Evolutionary conservation across 345 rosid species (phyloP).

Genomic region (Moringa oleifera): DNA sequence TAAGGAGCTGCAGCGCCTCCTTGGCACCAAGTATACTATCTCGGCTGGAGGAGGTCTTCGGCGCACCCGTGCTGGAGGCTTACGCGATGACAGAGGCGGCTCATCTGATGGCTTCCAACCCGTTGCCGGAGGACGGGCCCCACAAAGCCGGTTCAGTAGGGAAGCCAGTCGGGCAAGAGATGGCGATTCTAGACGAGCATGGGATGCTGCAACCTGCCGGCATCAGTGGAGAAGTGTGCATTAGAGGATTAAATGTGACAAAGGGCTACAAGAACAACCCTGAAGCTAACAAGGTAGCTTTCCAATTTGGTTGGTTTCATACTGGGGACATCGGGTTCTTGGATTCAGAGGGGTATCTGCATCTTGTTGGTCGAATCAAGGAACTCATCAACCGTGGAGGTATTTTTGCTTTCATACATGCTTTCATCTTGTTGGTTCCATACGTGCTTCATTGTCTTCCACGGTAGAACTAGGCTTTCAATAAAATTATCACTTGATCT

Average conservation of each 20-base stretch:
- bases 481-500: no score
- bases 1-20: conserved; percentile 74
- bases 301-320: conserved; percentile 61
- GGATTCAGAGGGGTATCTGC: conserved; percentile 54
- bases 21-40: conserved; percentile 54
- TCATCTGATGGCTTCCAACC: conserved; percentile 67
- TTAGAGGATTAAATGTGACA: conserved; percentile 52
- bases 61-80: conserved; percentile 73
- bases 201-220: conserved; percentile 37
- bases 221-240: conserved; percentile 52
- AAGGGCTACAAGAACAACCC: conserved; percentile 60
- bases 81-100: conserved; percentile 79
- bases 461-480: no score
- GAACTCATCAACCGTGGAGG: conserved; percentile 75
- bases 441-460: neutral
- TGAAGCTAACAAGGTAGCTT: conserved; percentile 51
- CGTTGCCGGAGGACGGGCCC: conserved; percentile 47
- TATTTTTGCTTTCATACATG: conserved; percentile 2
- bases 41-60: conserved; percentile 51
- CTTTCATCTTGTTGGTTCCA: neutral
- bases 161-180: conserved; percentile 56
- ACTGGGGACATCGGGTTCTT: conserved; percentile 52
- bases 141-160: conserved; percentile 75
- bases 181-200: conserved; percentile 46
- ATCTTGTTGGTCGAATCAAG: conserved; percentile 62